Evolutionary conservation across 2,329 filamentous ascomycete species (phyloP).

Genomic region (Aspergillus carbonarius): DNA sequence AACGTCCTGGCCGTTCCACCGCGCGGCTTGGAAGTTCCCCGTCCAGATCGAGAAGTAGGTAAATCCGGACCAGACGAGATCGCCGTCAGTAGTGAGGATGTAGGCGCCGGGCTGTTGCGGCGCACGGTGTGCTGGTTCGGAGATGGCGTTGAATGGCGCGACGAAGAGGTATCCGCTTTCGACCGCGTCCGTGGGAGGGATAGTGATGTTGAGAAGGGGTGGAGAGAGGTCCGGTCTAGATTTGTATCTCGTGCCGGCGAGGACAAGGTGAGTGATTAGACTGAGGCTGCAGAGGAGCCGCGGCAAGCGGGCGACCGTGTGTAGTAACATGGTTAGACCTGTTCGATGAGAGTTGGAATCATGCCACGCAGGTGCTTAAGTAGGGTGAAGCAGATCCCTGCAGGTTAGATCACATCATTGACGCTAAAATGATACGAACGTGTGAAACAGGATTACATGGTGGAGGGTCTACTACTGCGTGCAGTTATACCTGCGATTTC

Average conservation of each 20-base stretch:
- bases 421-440: background rate
- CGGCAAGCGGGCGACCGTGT: background rate
- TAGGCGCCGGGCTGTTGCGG: slow-evolving; percentile 53
- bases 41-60: slow-evolving; percentile 50
- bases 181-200: slow-evolving; percentile 23
- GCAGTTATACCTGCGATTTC: too few species aligned
- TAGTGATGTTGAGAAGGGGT: slow-evolving; percentile 26
- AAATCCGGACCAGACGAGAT: slow-evolving; percentile 56
- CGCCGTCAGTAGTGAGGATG: slow-evolving; percentile 53
- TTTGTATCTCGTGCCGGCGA: background rate
- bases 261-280: background rate
- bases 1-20: slow-evolving; percentile 50
- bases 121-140: slow-evolving; percentile 13
- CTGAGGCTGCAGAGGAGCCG: background rate
- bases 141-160: slow-evolving; percentile 23
- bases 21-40: slow-evolving; percentile 48
- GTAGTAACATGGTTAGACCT: background rate
- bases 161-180: slow-evolving; percentile 33
- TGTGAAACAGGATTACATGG: too few species aligned
- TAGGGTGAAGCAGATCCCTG: background rate
- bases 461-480: too few species aligned
- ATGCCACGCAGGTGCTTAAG: too few species aligned
- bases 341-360: too few species aligned
- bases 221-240: slow-evolving; percentile 8
- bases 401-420: background rate